A percentile compares a stretch with the other conserved stretches of the same genome.
Conservation (phyloP, 2,329 filamentous ascomycete genomes). For the Chaetomiaceae sp. region DNA sequence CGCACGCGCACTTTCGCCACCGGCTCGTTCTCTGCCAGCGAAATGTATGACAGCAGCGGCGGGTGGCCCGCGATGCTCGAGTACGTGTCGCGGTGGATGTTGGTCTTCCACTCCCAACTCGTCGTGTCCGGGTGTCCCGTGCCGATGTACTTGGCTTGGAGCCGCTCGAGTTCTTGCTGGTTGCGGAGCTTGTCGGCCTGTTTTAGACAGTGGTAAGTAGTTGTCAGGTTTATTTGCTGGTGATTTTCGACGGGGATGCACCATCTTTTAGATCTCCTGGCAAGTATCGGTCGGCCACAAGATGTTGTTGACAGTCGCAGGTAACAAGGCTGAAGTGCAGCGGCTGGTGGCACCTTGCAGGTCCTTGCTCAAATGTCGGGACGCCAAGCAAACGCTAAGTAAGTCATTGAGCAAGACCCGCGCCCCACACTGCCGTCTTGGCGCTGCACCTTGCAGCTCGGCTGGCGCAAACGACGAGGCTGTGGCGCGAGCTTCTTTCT, state of each 20-base stretch:
- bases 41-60: slow-evolving; percentile 80
- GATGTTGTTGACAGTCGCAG: no score
- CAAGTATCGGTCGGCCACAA: not conserved
- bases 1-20: slow-evolving; percentile 71
- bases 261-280: slow-evolving; percentile 15
- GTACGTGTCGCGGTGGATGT: slow-evolving; percentile 90
- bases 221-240: not conserved
- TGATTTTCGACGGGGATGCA: slow-evolving; percentile 1
- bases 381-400: not conserved
- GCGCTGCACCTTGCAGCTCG: not conserved
- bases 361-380: no score
- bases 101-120: slow-evolving; percentile 94
- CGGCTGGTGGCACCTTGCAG: no score
- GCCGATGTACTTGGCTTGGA: slow-evolving; percentile 92
- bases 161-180: slow-evolving; percentile 93
- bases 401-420: not conserved
- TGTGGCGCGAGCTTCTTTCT: not conserved
- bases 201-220: not conserved
- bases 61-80: slow-evolving; percentile 86
- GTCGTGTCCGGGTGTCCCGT: slow-evolving; percentile 96
- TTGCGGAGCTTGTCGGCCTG: slow-evolving; percentile 96
- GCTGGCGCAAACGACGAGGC: not conserved
- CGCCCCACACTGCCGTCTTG: not conserved
- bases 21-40: slow-evolving; percentile 80
- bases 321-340: no score